These are phyloP conservation scores for Corymbia maculata DNA, from an alignment of 345 rosid species.

Conservation along the genomic window DNA sequence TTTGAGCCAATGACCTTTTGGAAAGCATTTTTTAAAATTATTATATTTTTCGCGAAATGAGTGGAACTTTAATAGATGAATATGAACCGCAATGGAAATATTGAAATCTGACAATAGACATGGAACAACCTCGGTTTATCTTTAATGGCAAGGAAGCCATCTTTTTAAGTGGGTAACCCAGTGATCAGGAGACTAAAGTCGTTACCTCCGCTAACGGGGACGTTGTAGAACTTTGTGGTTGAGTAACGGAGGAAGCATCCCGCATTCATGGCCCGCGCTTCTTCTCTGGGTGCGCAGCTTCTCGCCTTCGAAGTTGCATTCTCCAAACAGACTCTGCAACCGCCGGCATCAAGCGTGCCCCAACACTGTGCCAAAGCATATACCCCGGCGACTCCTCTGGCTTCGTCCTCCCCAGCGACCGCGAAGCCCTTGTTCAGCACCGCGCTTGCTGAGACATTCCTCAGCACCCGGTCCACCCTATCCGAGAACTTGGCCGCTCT, in stretches of 20 bases:
- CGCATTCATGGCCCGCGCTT: conserved; percentile 46
- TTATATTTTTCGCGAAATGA: too few relatives aligned
- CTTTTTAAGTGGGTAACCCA: background rate
- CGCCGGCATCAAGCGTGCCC: conserved; percentile 22
- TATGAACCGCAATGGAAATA: too few relatives aligned
- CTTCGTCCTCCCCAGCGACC: background rate
- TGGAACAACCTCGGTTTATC: background rate
- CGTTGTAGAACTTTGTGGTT: conserved; percentile 24
- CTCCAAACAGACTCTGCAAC: conserved; percentile 42
- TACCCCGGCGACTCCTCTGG: conserved; percentile 7
- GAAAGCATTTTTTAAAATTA: too few relatives aligned
- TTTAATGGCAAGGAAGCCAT: background rate
- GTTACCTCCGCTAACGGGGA: background rate
- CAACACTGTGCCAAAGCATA: conserved; percentile 76
- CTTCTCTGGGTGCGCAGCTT: conserved; percentile 27
- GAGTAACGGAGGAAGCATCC: conserved; percentile 66
- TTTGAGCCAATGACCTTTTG: too few relatives aligned
- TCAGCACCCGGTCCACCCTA: conserved; percentile 18
- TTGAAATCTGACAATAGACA: too few relatives aligned
- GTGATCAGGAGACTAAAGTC: background rate
- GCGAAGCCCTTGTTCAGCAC: conserved; percentile 29
- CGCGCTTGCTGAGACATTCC: conserved; percentile 25
- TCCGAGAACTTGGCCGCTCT: background rate
- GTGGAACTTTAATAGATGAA: background rate
- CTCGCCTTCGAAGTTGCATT: conserved; percentile 24